These are phyloP conservation scores for Linnemannia elongata DNA, from an alignment of 192 early-diverging fungal species.

Conservation along the genomic window DNA sequence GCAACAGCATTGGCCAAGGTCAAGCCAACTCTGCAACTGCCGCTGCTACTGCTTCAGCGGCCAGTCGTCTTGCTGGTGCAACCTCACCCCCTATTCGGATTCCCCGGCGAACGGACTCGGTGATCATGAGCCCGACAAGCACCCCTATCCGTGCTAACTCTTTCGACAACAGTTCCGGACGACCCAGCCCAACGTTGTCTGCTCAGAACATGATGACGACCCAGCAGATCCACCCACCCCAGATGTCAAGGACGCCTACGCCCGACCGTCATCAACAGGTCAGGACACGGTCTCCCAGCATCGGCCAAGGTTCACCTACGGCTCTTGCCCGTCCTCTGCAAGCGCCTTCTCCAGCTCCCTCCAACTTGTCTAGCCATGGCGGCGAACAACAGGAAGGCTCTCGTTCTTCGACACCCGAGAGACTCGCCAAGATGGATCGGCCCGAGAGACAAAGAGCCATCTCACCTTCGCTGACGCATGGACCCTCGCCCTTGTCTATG, in stretches of 20 bases:
- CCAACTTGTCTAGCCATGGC: conserved; percentile 37
- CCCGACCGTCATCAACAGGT: conserved; percentile 37
- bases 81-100: conserved; percentile 32
- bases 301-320: conserved; percentile 35
- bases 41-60: conserved; percentile 10
- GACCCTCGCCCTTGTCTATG: conserved; percentile 46
- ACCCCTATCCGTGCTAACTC: conserved; percentile 30
- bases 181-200: conserved; percentile 49
- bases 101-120: conserved; percentile 51
- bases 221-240: conserved; percentile 33
- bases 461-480: conserved; percentile 48
- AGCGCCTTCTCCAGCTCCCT: conserved; percentile 50
- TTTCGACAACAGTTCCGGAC: conserved; percentile 38
- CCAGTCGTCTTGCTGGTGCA: conserved; percentile 2
- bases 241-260: conserved; percentile 52
- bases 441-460: conserved; percentile 42
- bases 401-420: conserved; percentile 41
- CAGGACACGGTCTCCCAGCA: conserved; percentile 27
- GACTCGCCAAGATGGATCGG: conserved; percentile 20
- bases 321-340: conserved; percentile 26
- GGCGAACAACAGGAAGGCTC: conserved; percentile 46
- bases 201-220: conserved; percentile 36
- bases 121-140: conserved; percentile 45
- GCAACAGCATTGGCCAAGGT: background rate
- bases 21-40: conserved; percentile 5